Evolutionary conservation across 2,329 filamentous ascomycete species (phyloP).

Genomic region (Xylaria sp.): DNA sequence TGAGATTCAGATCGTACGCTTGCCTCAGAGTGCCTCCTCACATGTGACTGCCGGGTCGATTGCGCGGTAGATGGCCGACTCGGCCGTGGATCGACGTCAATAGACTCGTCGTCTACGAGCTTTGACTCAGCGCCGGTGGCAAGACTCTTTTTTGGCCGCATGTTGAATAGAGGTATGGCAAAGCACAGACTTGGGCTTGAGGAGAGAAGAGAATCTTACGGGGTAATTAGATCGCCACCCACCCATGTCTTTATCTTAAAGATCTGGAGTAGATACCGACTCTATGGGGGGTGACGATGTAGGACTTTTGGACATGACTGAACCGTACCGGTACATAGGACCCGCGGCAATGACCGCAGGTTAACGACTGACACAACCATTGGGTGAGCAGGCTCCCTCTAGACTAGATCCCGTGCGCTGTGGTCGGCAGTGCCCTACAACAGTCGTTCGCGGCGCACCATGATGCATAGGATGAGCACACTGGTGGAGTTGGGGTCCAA

Average conservation of each 20-base stretch:
- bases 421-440: conserved; percentile 40
- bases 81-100: conserved; percentile 35
- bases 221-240: conserved; percentile 39
- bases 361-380: conserved; percentile 35
- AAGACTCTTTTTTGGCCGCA: conserved; percentile 38
- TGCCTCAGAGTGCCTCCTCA: conserved; percentile 37
- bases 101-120: conserved; percentile 31
- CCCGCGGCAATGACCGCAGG: conserved; percentile 40
- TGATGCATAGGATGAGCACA: conserved; percentile 38
- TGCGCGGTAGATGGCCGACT: conserved; percentile 30
- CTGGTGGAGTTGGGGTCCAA: conserved; percentile 43
- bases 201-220: conserved; percentile 34
- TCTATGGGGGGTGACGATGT: conserved; percentile 40
- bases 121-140: conserved; percentile 33
- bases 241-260: conserved; percentile 42
- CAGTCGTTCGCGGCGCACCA: conserved; percentile 39
- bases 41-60: conserved; percentile 25
- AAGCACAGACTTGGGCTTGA: conserved; percentile 32
- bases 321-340: conserved; percentile 41
- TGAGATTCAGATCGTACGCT: conserved; percentile 35
- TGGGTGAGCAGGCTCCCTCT: conserved; percentile 41
- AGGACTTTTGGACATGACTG: conserved; percentile 41
- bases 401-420: conserved; percentile 33
- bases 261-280: conserved; percentile 31
- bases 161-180: conserved; percentile 27